Evolutionary conservation across 768 basidiomycete genomes (phyloP).

Genomic region (Suillus discolor): DNA sequence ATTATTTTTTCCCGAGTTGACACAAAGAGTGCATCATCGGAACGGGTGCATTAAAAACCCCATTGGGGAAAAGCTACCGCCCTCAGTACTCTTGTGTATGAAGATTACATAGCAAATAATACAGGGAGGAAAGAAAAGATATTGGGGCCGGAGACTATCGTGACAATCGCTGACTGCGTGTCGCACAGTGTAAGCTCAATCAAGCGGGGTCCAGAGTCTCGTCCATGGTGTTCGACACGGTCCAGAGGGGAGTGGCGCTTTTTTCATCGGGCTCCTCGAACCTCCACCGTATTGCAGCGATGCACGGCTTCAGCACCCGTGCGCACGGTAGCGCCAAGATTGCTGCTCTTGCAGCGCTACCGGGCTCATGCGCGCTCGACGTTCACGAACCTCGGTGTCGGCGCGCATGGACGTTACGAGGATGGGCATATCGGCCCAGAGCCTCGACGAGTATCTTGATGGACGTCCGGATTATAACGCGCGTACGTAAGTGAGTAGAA

Average conservation of each 20-base stretch:
- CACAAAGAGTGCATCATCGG: constrained; percentile 11
- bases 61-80: constrained; percentile 19
- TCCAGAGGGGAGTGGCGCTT: constrained; percentile 7
- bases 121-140: neutral
- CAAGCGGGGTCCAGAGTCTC: neutral
- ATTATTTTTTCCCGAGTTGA: constrained; percentile 4
- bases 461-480: neutral
- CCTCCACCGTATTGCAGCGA: constrained; percentile 11
- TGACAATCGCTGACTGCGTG: neutral
- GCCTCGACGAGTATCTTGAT: constrained; percentile 7
- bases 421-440: constrained; percentile 1
- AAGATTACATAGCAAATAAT: neutral
- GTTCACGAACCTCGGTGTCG: constrained; percentile 13
- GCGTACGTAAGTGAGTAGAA: neutral
- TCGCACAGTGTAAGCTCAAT: neutral
- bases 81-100: constrained; percentile 12
- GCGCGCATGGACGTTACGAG: constrained; percentile 10
- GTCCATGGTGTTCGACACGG: neutral
- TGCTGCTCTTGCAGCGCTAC: constrained; percentile 11
- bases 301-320: constrained; percentile 9
- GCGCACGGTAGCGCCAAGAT: constrained; percentile 10
- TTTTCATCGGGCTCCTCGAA: constrained; percentile 4
- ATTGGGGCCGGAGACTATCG: neutral
- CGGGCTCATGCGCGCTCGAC: constrained; percentile 15
- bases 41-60: constrained; percentile 19